phyloP scores from a whole-genome alignment of 164 flowering plant genomes.

The Umbilicus rupestris region DNA sequence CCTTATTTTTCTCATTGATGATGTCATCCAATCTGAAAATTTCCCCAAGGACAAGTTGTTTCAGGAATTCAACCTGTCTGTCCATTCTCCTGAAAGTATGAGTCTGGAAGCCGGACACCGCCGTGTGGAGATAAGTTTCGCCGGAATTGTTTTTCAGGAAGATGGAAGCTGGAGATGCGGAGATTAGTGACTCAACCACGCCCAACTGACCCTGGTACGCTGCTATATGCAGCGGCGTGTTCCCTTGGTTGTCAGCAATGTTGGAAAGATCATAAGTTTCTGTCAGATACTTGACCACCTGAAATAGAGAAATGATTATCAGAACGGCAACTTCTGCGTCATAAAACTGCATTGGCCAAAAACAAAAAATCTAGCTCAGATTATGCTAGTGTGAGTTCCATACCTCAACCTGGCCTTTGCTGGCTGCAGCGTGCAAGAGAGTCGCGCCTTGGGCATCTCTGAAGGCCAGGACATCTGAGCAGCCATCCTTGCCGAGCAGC shows the following conservation, averaged over 20 bases:
- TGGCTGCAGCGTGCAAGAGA: conserved; percentile 55
- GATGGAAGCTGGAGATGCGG: conserved; percentile 37
- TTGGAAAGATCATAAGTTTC: conserved; percentile 29
- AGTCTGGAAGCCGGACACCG: conserved; percentile 45
- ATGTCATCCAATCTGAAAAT: conserved; percentile 27
- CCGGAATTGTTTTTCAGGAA: conserved; percentile 35
- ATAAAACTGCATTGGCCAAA: neutral
- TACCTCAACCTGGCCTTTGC: conserved; percentile 56
- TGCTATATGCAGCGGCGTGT: conserved; percentile 53
- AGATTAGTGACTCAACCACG: conserved; percentile 38
- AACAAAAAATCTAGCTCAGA: too few species aligned
- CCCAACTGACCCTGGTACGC: conserved; percentile 45
- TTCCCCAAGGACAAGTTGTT: conserved; percentile 26
- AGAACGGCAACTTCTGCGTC: too few species aligned
- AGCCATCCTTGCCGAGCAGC: conserved; percentile 27
- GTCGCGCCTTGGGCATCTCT: conserved; percentile 50
- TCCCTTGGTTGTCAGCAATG: conserved; percentile 45
- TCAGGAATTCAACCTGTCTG: conserved; percentile 43
- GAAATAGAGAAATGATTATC: conserved; percentile 10
- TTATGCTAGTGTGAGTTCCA: conserved; percentile 1
- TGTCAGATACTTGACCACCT: conserved; percentile 44
- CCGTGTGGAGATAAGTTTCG: conserved; percentile 51
- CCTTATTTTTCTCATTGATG: conserved; percentile 36
- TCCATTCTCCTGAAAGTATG: conserved; percentile 46
- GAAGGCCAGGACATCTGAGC: conserved; percentile 39